Percentiles rank a stretch among this genome's conserved stretches.
Evolutionary conservation across 371 early-diverging fungal species (phyloP).

Genomic region (Rhizopus sp.): DNA sequence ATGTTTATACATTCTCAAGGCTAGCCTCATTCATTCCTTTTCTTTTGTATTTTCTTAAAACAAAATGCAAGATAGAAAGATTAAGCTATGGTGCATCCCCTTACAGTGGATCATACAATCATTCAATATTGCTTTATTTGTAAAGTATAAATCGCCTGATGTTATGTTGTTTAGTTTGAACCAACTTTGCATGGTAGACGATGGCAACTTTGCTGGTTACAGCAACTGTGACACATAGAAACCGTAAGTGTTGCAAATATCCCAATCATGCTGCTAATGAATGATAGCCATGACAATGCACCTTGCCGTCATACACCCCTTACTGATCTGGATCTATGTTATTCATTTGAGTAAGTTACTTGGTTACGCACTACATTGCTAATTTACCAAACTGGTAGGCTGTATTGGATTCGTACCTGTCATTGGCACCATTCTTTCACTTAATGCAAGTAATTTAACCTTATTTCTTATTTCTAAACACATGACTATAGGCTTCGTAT

Average conservation of each 20-base stretch:
- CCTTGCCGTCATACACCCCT: slow-evolving; percentile 30
- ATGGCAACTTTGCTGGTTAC: slow-evolving; percentile 29
- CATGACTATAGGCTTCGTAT: slow-evolving; percentile 30
- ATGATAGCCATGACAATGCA: slow-evolving; percentile 47
- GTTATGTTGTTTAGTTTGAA: too few relatives aligned
- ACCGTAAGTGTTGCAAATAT: slow-evolving; percentile 33
- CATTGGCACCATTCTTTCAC: slow-evolving; percentile 36
- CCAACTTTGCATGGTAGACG: slow-evolving; percentile 23
- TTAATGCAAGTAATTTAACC: slow-evolving; percentile 27
- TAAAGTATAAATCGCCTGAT: too few relatives aligned
- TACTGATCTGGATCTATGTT: slow-evolving; percentile 40
- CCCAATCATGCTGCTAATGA: neutral
- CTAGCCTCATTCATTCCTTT: too few relatives aligned
- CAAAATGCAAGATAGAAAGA: too few relatives aligned
- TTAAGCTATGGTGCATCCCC: too few relatives aligned
- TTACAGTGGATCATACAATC: too few relatives aligned
- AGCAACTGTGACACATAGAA: slow-evolving; percentile 40
- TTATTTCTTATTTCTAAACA: neutral
- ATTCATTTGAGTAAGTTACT: neutral
- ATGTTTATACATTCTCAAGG: too few relatives aligned
- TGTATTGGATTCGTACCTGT: slow-evolving; percentile 37
- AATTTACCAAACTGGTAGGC: slow-evolving; percentile 14
- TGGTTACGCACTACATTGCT: neutral
- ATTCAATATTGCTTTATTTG: too few relatives aligned
- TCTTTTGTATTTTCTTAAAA: too few relatives aligned